Base-by-base conservation (phyloP, 2,329 filamentous ascomycete genomes). In the Catunica adiposa region DNA sequence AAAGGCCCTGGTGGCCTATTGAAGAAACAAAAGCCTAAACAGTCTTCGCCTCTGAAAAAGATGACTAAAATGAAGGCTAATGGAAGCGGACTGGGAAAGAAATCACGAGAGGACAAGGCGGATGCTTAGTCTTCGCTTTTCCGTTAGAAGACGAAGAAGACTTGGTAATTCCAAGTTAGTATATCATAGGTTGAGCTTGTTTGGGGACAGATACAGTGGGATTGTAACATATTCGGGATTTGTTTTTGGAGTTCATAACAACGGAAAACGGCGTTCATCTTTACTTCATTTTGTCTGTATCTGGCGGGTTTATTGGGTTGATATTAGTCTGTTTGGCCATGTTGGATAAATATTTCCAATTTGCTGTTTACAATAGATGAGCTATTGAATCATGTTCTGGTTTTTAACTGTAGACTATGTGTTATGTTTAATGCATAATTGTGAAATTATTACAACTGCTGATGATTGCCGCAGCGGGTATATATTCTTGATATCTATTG, bases 61-160 rank as follows among this genome's bases (percentile, higher is more conserved):
- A 55, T 60, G 46, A 69, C 66, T n/a, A 61, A 64, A 26, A 59
- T 62, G 42, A 71, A 71, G 61, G 64, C 62, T 29, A 65, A 66
- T 17, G 48, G 37, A 6, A 5, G n/a, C 2, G 26, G 55, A 9
- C 17, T 51, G 26, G 48, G 48, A 0, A 72, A 71, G 62, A 72
- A 72, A 61, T 63, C 70, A 42, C 71, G 56, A 26, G 56, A 73
- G 59, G 77, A 80, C 62, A 78, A 76, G 42, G 78, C 76, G 0
- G 77, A 73, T 17, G 74, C 74, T 0, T 64, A 78, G 0, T 79
- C 77, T 15, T 51, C 46, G 23, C 77, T 77, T 17, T 74, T 74
- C 2, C 58, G 51, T 40, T 59, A 46, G 51, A 26, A 25, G 20
- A 26, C 9, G 40, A 44, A 17, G 15, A 14, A 2, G 3, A 38